Evolutionary conservation across 768 basidiomycete species (phyloP).

Genomic region (Mycena haematopus): DNA sequence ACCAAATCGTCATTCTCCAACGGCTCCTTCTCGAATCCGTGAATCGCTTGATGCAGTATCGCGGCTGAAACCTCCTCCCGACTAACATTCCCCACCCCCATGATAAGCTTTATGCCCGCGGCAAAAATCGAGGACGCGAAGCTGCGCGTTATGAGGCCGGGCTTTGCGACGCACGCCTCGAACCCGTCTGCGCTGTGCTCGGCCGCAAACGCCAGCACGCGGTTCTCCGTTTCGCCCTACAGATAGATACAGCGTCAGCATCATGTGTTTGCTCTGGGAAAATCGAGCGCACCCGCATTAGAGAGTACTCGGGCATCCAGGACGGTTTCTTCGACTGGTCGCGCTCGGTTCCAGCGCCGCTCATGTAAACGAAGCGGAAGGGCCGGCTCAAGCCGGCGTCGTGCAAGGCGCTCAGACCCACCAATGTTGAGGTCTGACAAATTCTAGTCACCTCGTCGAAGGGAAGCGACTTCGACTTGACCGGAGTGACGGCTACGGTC

Average conservation of each 20-base stretch:
- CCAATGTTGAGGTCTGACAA: not conserved
- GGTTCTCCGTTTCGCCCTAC: conserved; percentile 1
- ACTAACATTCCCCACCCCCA: not conserved
- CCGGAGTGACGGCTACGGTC: conserved; percentile 2
- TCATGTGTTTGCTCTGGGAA: not conserved
- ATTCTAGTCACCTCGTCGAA: conserved; percentile 1
- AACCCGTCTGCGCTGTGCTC: not conserved
- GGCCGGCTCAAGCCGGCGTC: not conserved
- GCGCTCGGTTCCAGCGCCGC: not conserved
- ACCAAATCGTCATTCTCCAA: not conserved
- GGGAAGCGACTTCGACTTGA: not conserved
- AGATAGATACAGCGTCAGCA: too few species aligned
- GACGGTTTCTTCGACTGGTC: conserved; percentile 1
- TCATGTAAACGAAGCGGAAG: conserved; percentile 3
- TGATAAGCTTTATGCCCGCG: not conserved
- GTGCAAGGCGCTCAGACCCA: not conserved
- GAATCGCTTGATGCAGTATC: not conserved
- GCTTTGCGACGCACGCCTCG: not conserved
- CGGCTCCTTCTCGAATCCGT: not conserved
- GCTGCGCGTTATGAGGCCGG: not conserved
- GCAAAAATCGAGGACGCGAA: not conserved
- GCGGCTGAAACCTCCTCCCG: not conserved
- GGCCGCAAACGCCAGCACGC: not conserved
- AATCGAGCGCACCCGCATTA: not conserved
- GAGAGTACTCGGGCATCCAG: not conserved